These are phyloP conservation scores for Podospora pseudoanserina DNA, from an alignment of 495 filamentous ascomycete species.

Conservation along the genomic window DNA sequence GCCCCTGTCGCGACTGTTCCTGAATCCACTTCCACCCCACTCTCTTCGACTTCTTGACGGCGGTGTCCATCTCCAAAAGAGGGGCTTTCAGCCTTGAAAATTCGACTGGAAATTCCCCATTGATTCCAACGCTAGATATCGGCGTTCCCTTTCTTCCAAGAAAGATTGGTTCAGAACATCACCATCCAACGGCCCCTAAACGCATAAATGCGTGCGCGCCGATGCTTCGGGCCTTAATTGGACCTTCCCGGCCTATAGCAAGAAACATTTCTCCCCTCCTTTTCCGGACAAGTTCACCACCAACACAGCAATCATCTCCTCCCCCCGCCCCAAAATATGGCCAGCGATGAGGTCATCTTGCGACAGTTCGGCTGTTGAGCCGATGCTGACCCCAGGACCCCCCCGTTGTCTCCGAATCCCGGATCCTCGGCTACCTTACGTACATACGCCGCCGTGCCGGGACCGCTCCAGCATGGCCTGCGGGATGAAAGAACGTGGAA, in stretches of 20 bases:
- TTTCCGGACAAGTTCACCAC: background rate
- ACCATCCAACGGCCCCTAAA: background rate
- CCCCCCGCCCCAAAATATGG: background rate
- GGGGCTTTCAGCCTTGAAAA: too few species aligned
- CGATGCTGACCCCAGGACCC: background rate
- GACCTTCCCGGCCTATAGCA: background rate
- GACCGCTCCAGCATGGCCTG: background rate
- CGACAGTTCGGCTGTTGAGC: constrained; percentile 9
- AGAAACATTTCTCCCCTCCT: background rate
- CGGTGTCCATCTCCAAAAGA: too few species aligned
- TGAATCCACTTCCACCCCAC: too few species aligned
- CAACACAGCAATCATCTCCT: background rate
- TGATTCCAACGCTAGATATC: too few species aligned
- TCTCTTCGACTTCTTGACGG: too few species aligned
- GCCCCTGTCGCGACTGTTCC: background rate
- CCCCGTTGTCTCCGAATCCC: background rate
- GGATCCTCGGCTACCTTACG: background rate
- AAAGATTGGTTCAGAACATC: background rate
- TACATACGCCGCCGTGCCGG: background rate
- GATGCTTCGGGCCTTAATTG: constrained; percentile 7
- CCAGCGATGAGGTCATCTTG: constrained; percentile 26
- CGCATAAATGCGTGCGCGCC: background rate
- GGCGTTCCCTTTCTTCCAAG: too few species aligned
- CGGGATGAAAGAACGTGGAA: background rate
- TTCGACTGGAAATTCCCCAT: too few species aligned